These are phyloP conservation scores for Kwoniella dejecticola DNA, from an alignment of 768 basidiomycete genomes.

Conservation along the genomic window DNA sequence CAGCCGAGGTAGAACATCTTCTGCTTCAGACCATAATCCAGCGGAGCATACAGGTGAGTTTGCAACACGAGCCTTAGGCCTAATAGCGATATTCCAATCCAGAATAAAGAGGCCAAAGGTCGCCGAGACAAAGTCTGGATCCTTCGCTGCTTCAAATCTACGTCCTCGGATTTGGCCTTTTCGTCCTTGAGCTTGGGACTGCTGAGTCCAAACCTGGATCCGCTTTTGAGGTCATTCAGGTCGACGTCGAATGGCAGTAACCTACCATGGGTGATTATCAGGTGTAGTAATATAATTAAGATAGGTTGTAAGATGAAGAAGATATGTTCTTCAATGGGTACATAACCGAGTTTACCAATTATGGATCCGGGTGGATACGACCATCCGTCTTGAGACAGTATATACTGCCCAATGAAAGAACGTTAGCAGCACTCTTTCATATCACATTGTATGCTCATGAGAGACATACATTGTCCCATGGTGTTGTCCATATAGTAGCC, in stretches of 20 bases:
- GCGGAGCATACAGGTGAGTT: constrained; percentile 19
- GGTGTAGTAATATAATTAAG: constrained; percentile 47
- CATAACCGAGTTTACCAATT: constrained; percentile 36
- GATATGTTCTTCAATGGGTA: constrained; percentile 54
- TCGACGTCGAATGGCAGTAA: constrained; percentile 41
- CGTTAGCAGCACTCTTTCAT: not conserved
- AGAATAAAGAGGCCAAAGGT: constrained; percentile 25
- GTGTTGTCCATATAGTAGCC: constrained; percentile 54
- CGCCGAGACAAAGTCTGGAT: constrained; percentile 44
- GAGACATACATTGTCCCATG: constrained; percentile 54
- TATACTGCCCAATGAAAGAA: constrained; percentile 28
- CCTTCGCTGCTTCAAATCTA: too few relatives aligned
- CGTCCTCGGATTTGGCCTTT: not conserved
- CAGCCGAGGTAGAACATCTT: constrained; percentile 49
- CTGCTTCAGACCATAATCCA: constrained; percentile 26
- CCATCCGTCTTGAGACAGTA: constrained; percentile 44
- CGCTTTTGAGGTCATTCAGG: not conserved
- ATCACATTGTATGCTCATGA: too few relatives aligned
- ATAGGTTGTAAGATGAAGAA: constrained; percentile 54
- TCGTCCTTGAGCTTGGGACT: not conserved
- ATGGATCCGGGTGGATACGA: constrained; percentile 47
- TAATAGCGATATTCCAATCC: constrained; percentile 19
- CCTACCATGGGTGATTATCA: constrained; percentile 27
- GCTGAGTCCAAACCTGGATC: too few relatives aligned
- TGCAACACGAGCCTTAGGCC: constrained; percentile 35